Evolutionary conservation across 2,329 filamentous ascomycete genomes (phyloP), one percentile per base, ranked within the genome.

Genomic region (Sporothrix protearum): DNA sequence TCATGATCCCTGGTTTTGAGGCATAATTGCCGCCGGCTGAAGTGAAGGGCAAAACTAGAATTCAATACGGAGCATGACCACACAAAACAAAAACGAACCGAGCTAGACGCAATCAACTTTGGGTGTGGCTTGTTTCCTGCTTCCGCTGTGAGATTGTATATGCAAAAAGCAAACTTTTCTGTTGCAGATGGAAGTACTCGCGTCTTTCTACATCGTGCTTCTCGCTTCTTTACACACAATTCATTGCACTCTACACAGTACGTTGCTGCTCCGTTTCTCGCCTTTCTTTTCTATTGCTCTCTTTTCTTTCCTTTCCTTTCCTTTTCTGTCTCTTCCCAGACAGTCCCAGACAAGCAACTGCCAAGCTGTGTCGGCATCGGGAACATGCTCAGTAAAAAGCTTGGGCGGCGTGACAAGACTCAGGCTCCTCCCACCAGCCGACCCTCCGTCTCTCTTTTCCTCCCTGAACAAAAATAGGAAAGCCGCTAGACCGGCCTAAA

Each of bases 301-400:
- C 22, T 30, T 5, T 33, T 3, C 16, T n/a, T 16, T 2, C 4
- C 28, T 5, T 22, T 19, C 30, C 8, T 12, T 47, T 47, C 2
- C 25, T 30, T 6, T n/a, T 16, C 3, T 19, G 4, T 19, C 28
- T 12, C 14, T 30, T 22, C 14, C 39, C 61, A 42, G 19, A 39
- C 3, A 33, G 19, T n/a, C 6, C 22, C 25, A 47, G 42, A 64
- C 39, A 47, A 64, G 39, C 39, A 61, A 22, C 39, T 64, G 61
- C 42, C 61, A 64, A 64, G 61, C 39, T 28, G 12, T 30, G 25
- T 47, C 61, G 39, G 36, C 61, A 45, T 19, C 39, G 25, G 61
- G 61, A 47, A 30, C 59, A 47, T 7, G n/a, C n/a, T n/a, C n/a
- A n/a, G n/a, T n/a, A 64, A 64, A 61, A 64, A 64, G 61, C 61